phyloP scores from a whole-genome alignment of 352 stramenopile species.

The Phytophthora capsici region DNA sequence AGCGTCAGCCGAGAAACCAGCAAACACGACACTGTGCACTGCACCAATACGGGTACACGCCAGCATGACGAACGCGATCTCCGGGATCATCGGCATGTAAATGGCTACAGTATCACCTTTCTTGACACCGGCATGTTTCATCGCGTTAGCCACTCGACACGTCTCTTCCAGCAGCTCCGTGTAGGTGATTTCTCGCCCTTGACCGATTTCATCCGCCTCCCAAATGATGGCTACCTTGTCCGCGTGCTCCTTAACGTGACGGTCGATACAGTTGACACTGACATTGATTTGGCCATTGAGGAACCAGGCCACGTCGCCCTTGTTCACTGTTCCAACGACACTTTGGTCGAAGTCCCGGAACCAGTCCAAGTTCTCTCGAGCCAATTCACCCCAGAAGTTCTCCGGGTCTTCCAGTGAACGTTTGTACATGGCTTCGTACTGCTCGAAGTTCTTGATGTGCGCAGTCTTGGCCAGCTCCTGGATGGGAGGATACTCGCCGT shows the following conservation, averaged over 20 bases:
- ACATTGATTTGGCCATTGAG: slow-evolving; percentile 95
- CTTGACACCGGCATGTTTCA: slow-evolving; percentile 89
- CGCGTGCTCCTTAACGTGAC: slow-evolving; percentile 77
- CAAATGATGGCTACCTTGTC: slow-evolving; percentile 97
- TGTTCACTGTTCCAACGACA: slow-evolving; percentile 84
- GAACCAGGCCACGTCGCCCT: slow-evolving; percentile 96
- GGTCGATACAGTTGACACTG: slow-evolving; percentile 96
- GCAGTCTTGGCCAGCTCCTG: slow-evolving; percentile 57
- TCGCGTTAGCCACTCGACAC: slow-evolving; percentile 96
- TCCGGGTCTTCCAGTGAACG: slow-evolving; percentile 87
- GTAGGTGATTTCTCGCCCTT: slow-evolving; percentile 71
- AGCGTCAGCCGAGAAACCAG: slow-evolving; percentile 94
- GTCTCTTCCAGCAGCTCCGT: slow-evolving; percentile 54
- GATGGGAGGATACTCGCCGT: slow-evolving; percentile 30
- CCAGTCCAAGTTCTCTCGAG: slow-evolving; percentile 92
- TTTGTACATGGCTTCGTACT: slow-evolving; percentile 90
- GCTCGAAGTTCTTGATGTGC: slow-evolving; percentile 71
- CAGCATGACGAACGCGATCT: slow-evolving; percentile 98
- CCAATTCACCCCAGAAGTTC: slow-evolving; percentile 93
- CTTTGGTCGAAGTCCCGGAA: slow-evolving; percentile 93
- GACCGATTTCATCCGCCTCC: slow-evolving; percentile 96
- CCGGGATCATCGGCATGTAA: slow-evolving; percentile 99
- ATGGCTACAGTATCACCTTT: slow-evolving; percentile 96
- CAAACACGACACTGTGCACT: slow-evolving; percentile 98
- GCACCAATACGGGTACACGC: slow-evolving; percentile 97